Evolutionary conservation across 331 rosid species (phyloP), one percentile per base, ranked within the genome.

Genomic region (Prunus yedoensis): DNA sequence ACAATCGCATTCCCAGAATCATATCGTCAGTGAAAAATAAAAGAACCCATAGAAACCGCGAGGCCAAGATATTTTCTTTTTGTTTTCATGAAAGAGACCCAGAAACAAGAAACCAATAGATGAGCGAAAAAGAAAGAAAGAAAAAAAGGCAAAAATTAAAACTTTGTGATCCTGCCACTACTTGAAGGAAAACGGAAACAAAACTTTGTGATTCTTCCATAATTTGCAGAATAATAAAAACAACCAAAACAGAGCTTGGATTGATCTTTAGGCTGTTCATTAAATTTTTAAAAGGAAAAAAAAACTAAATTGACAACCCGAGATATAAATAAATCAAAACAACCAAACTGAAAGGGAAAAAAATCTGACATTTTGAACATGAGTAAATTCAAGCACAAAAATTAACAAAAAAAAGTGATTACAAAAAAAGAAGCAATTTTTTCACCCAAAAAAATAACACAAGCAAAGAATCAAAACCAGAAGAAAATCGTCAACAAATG

Each of bases 1-100:
- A 67, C 79, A 80, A 23, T 68, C 58, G 27, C 43, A n/a, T 59
- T 60, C 70, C 62, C 70, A 76, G 66, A 67, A 54, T 67, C 68
- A 73, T 14, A 18, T 17, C 27, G 69, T 59, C 77, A 46, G 68
- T 46, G 47, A 16, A 73, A 18, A 73, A 3, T 25, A 45, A 25
- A 2, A 18, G 12, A 70, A 70, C 63, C 50, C 10, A 12, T 15
- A 62, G 13, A 72, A 65, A 8, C 15, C 25, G 16, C 56, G 15
- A 56, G 4, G 27, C 27, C 61, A 1, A 52, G 57, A 52, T 56
- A n/a, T 54, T 54, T 54, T 54, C 4, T 51, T 51, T 16, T 6
- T 17, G 7, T 2, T 7, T 56, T 14, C n/a, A 56, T 56, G 12
- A 14, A 64, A 50, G 14, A 32, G 32, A 32, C 62, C 35, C 57